Percentiles rank a stretch among this genome's conserved stretches.
These are phyloP conservation scores for Pinus tabuliformis DNA, from an alignment of 75 land plant species.

Conservation along the genomic window DNA sequence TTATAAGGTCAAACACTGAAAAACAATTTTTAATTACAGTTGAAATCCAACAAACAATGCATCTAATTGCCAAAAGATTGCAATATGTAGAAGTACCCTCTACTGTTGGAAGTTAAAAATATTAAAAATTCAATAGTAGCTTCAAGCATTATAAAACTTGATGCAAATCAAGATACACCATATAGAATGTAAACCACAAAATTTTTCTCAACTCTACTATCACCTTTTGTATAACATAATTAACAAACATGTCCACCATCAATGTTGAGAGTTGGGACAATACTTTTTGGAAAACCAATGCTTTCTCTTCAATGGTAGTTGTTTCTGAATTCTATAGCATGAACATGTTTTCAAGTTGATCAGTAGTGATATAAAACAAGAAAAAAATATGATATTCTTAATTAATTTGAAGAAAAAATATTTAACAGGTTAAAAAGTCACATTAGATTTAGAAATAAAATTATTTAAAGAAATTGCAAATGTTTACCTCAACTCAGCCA, in stretches of 20 bases:
- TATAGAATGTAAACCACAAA: neutral
- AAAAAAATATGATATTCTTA: neutral
- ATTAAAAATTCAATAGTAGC: neutral
- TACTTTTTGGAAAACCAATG: conserved; percentile 82
- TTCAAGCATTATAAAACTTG: neutral
- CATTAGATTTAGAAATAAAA: conserved; percentile 1
- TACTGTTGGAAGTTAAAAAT: neutral
- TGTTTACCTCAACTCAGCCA: conserved; percentile 89
- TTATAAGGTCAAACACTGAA: too few relatives aligned
- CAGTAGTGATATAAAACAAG: conserved; percentile 52
- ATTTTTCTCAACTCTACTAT: neutral
- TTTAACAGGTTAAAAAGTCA: neutral
- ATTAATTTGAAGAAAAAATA: neutral
- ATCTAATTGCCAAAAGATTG: neutral
- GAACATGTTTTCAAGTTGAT: conserved; percentile 97
- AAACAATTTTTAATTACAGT: neutral
- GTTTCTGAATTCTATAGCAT: conserved; percentile 93
- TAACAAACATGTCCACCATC: conserved; percentile 98
- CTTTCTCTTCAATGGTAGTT: conserved; percentile 78
- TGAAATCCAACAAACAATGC: neutral
- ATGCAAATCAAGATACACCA: neutral
- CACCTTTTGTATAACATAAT: conserved; percentile 99
- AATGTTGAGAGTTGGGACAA: conserved; percentile 79
- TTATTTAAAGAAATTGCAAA: neutral
- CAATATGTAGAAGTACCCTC: neutral